phyloP scores from a whole-genome alignment of 2,329 filamentous ascomycete genomes.

The Onygena corvina region DNA sequence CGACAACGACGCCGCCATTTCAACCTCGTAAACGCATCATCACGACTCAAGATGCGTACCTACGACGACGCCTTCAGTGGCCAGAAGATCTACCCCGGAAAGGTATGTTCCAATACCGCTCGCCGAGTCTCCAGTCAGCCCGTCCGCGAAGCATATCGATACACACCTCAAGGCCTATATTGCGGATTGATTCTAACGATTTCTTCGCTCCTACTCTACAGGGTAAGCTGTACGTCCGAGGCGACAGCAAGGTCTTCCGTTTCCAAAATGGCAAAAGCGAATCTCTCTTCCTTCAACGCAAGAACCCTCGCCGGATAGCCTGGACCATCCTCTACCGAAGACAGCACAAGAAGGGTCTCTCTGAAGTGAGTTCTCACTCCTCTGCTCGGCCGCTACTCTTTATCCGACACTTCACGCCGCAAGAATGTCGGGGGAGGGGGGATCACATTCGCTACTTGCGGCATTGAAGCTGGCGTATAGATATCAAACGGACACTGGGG shows the following conservation, averaged over 20 bases:
- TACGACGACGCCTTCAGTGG: slow-evolving; percentile 70
- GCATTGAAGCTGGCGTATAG: neutral
- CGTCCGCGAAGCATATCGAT: neutral
- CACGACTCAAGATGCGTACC: slow-evolving; percentile 51
- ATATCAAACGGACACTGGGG: neutral
- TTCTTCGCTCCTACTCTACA: slow-evolving; percentile 37
- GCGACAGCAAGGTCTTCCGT: slow-evolving; percentile 99
- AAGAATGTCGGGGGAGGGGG: slow-evolving; percentile 11
- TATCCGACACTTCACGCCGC: neutral
- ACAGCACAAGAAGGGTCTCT: slow-evolving; percentile 99
- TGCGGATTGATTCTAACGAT: slow-evolving; percentile 6
- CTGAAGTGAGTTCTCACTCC: slow-evolving; percentile 64
- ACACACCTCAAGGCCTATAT: neutral
- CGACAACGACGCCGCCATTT: slow-evolving; percentile 29
- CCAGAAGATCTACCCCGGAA: slow-evolving; percentile 68
- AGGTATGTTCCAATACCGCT: slow-evolving; percentile 44
- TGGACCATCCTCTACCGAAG: slow-evolving; percentile 98
- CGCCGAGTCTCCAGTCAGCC: neutral
- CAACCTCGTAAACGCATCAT: slow-evolving; percentile 31
- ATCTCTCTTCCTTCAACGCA: slow-evolving; percentile 99
- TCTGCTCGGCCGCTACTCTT: neutral
- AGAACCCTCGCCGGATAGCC: slow-evolving; percentile 98
- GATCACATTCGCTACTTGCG: neutral
- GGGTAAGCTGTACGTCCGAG: slow-evolving; percentile 99
- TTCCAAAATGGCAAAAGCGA: slow-evolving; percentile 99